Percentiles rank a stretch among this genome's conserved stretches.
These are phyloP conservation scores for Sporothrix schenckii DNA, from an alignment of 2,329 filamentous ascomycete species.

Conservation along the genomic window DNA sequence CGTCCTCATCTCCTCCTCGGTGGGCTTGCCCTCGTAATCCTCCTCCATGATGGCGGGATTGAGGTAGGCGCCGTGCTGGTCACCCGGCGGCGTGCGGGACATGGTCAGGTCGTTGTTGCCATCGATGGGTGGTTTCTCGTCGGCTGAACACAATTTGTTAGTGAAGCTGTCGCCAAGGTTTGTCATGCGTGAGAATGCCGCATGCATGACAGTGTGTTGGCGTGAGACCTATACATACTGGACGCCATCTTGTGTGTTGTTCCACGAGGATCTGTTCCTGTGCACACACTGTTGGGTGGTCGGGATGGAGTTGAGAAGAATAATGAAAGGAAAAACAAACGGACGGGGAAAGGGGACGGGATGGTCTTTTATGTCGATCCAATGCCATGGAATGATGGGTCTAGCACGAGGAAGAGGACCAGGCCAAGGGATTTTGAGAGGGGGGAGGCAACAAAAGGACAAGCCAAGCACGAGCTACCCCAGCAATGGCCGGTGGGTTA, in stretches of 20 bases:
- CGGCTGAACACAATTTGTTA: constrained; percentile 23
- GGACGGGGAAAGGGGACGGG: not conserved
- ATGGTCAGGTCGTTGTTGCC: constrained; percentile 24
- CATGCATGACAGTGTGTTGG: not conserved
- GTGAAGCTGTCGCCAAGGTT: not conserved
- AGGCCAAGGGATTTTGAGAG: not conserved
- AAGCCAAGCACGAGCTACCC: constrained; percentile 24
- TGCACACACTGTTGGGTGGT: constrained; percentile 2
- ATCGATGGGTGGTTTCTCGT: constrained; percentile 27
- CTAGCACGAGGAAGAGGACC: not conserved
- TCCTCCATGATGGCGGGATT: constrained; percentile 33
- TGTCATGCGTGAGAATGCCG: not conserved
- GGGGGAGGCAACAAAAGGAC: constrained; percentile 21
- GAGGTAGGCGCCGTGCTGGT: constrained; percentile 31
- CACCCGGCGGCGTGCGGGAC: constrained; percentile 28
- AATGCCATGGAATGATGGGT: not conserved
- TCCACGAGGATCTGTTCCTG: constrained; percentile 23
- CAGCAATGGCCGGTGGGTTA: constrained; percentile 15
- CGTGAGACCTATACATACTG: constrained; percentile 21
- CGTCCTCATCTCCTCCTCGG: constrained; percentile 62
- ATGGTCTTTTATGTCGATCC: constrained; percentile 33
- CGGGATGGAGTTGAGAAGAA: constrained; percentile 21
- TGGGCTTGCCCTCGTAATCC: constrained; percentile 54
- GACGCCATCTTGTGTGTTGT: constrained; percentile 29
- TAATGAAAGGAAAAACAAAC: constrained; percentile 5